phyloP scores from a whole-genome alignment of 805 yeast species.

The Wickerhamomyces silvicola region DNA sequence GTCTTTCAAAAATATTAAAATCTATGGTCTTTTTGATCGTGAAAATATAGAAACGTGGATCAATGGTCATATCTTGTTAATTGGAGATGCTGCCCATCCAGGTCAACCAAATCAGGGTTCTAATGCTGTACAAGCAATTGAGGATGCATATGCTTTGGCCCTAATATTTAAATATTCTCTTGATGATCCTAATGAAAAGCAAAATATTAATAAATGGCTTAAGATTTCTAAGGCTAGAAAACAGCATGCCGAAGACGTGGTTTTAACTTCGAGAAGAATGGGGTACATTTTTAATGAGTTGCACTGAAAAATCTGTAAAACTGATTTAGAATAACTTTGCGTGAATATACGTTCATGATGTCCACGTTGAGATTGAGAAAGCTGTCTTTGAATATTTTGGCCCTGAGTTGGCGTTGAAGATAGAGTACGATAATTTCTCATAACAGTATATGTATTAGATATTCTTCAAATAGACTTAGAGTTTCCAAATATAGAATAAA shows the following conservation, averaged over 20 bases:
- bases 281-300: neutral
- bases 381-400: neutral
- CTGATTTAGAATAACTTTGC: neutral
- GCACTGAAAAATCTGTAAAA: neutral
- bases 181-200: neutral
- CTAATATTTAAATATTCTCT: neutral
- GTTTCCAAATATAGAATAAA: no score
- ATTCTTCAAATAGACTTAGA: no score
- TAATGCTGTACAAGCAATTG: neutral
- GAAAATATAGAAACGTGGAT: neutral
- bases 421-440: conserved; percentile 1
- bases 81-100: conserved; percentile 1
- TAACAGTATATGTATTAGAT: no score
- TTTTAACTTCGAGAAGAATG: conserved; percentile 1
- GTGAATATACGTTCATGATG: neutral
- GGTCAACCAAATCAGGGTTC: conserved; percentile 1
- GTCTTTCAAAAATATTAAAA: neutral
- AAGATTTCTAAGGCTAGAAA: neutral
- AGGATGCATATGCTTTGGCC: neutral
- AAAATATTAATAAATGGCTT: neutral
- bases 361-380: neutral
- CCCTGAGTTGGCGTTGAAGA: neutral
- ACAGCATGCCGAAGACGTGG: neutral
- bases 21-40: neutral
- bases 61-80: neutral